A percentile compares a stretch with the other conserved stretches of the same genome.
Conservation (phyloP, 1,284 basidiomycete genomes). For the Phellopilus nigrolimitatus region DNA sequence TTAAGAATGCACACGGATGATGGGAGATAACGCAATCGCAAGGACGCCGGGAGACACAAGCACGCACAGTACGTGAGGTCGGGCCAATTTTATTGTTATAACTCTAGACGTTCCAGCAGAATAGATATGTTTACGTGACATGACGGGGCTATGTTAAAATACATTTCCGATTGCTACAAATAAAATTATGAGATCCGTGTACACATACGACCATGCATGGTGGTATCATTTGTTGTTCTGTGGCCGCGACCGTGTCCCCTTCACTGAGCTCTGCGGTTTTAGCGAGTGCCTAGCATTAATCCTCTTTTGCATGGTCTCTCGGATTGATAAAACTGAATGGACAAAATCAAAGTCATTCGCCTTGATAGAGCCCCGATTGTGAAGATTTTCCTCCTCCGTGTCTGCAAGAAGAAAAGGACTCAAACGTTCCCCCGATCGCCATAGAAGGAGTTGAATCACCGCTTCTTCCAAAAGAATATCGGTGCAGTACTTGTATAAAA, state of each 20-base stretch:
- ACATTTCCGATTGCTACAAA: neutral
- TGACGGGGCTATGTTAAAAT: neutral
- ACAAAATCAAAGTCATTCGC: slow-evolving; percentile 61
- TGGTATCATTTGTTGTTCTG: slow-evolving; percentile 6
- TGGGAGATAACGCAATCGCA: neutral
- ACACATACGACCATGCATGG: neutral
- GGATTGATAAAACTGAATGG: slow-evolving; percentile 49
- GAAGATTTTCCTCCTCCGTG: slow-evolving; percentile 51
- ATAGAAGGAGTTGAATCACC: slow-evolving; percentile 62
- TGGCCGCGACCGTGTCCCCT: slow-evolving; percentile 12
- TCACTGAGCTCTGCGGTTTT: slow-evolving; percentile 1
- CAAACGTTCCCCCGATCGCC: slow-evolving; percentile 55
- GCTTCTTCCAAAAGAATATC: slow-evolving; percentile 66
- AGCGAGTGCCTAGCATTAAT: neutral
- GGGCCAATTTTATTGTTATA: neutral
- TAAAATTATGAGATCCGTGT: neutral
- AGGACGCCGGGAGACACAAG: no score
- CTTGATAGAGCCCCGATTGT: slow-evolving; percentile 42
- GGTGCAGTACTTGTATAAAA: slow-evolving; percentile 55
- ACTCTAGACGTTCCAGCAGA: neutral
- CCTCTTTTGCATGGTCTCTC: slow-evolving; percentile 32
- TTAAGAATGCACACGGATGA: neutral
- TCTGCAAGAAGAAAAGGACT: slow-evolving; percentile 41
- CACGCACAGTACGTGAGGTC: no score
- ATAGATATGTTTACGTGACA: no score